Base-by-base conservation (phyloP, 2,329 filamentous ascomycete genomes). In the Calycina herbarum region DNA sequence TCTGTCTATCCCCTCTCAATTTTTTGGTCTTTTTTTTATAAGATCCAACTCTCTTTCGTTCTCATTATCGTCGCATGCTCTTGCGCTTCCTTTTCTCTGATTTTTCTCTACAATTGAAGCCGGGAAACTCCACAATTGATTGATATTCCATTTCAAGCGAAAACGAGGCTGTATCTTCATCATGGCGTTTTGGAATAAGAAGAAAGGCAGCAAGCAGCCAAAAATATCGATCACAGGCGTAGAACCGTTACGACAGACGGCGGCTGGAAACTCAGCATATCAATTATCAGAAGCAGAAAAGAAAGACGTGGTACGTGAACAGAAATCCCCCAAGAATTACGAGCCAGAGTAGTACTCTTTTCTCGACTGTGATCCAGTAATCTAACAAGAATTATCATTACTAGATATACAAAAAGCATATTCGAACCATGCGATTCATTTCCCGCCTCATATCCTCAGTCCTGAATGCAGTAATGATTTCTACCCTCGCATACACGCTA, bases 161-260 rank as follows among this genome's bases (percentile, higher is more conserved):
- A 17, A 15, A 59, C 33, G 10, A 38, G 13, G 48, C n/a, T 57
- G 20, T 33, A 35, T n/a, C 58, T n/a, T 29, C 33, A 60, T 40
- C 5, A 68, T 68, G 66, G 64, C 56, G 17, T 66, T 63, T 57
- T 64, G 63, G 54, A 60, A 56, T 17, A 42, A 66, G 29, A 68
- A 65, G n/a, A 48, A 56, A 4, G 45, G 45, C 45, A 51, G 45
- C 45, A 27, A 42, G 20, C 38, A 10, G 86, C 86, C 64, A 85
- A 88, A 73, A 83, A 81, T 1, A 85, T 58, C 67, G 8, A 31
- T 35, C 35, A 24, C 35, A 57, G 56, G 57, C 5, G 31, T 59
- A 10, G 63, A 62, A 31, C 63, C 64, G 17, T 48, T 63, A n/a
- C 60, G 62, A 15, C 59, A 48, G 24, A 24, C 45, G 33, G 40